phyloP scores from a whole-genome alignment of 345 rosid genomes.

The Ceriops tagal region DNA sequence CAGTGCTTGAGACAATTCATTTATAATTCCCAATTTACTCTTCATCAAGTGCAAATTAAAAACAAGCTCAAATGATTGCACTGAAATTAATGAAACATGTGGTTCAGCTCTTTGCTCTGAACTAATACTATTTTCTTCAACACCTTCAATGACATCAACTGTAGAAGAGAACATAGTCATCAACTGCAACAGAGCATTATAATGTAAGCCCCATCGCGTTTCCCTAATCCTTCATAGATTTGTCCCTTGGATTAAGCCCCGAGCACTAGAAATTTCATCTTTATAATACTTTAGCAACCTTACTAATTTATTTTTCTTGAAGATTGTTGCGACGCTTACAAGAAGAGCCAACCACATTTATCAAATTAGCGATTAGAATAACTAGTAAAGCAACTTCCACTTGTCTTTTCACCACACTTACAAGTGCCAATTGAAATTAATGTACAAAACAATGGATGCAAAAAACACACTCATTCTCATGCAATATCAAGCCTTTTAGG shows the following conservation, averaged over 20 bases:
- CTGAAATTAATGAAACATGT: neutral
- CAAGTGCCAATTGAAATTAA: neutral
- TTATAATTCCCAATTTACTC: neutral
- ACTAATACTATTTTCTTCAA: neutral
- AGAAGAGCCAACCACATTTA: conserved; percentile 11
- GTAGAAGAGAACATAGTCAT: neutral
- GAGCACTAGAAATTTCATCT: neutral
- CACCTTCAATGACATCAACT: conserved; percentile 7
- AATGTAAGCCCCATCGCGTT: conserved; percentile 8
- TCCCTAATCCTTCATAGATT: neutral
- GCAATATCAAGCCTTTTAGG: neutral
- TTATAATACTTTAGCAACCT: neutral
- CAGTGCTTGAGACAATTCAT: conserved; percentile 13
- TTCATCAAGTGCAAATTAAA: conserved; percentile 4
- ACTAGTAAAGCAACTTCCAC: neutral
- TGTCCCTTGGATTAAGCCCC: neutral
- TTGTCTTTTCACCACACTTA: neutral
- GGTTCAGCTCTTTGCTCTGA: conserved; percentile 1
- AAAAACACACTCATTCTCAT: neutral
- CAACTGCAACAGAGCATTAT: neutral
- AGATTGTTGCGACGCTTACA: neutral
- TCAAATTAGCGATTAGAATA: neutral
- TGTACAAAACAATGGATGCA: neutral
- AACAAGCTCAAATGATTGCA: neutral
- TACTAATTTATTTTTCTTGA: neutral